Evolutionary conservation across 495 filamentous ascomycete genomes (phyloP).

Genomic region (Aspergillus campestris): DNA sequence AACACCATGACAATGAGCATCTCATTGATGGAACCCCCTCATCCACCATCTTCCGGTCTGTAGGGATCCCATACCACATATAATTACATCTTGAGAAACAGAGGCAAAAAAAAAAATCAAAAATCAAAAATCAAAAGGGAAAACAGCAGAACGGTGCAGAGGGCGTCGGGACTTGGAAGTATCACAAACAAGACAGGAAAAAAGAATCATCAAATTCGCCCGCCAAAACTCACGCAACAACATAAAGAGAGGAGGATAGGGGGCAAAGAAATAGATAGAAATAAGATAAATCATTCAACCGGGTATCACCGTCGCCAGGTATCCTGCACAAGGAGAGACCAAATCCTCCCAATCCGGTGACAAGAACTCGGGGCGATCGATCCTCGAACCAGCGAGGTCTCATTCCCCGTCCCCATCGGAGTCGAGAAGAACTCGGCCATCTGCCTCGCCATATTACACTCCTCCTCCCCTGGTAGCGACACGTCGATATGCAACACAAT

Average conservation of each 20-base stretch:
- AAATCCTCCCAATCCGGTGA: not conserved
- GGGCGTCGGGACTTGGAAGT: too few relatives aligned
- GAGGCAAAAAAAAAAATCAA: not conserved
- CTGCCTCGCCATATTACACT: too few relatives aligned
- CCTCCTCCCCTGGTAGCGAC: not conserved
- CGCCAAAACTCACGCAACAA: not conserved
- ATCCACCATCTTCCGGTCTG: too few relatives aligned
- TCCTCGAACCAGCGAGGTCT: slow-evolving; percentile 12
- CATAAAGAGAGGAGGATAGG: not conserved
- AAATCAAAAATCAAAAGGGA: not conserved
- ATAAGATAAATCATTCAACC: slow-evolving; percentile 8
- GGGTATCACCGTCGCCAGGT: slow-evolving; percentile 11
- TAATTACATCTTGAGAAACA: slow-evolving; percentile 2
- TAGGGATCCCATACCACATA: not conserved
- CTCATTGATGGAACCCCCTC: not conserved
- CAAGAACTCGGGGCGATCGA: not conserved
- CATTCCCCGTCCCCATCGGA: not conserved
- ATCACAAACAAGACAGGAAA: not conserved
- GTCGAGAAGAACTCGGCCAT: too few relatives aligned
- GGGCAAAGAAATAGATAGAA: not conserved
- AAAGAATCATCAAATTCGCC: not conserved
- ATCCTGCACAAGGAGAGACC: slow-evolving; percentile 4
- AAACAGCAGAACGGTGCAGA: not conserved
- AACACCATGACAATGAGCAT: not conserved
- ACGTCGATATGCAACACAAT: not conserved